These are phyloP conservation scores for Jackrogersella multiformis DNA, from an alignment of 495 filamentous ascomycete species.

Conservation along the genomic window DNA sequence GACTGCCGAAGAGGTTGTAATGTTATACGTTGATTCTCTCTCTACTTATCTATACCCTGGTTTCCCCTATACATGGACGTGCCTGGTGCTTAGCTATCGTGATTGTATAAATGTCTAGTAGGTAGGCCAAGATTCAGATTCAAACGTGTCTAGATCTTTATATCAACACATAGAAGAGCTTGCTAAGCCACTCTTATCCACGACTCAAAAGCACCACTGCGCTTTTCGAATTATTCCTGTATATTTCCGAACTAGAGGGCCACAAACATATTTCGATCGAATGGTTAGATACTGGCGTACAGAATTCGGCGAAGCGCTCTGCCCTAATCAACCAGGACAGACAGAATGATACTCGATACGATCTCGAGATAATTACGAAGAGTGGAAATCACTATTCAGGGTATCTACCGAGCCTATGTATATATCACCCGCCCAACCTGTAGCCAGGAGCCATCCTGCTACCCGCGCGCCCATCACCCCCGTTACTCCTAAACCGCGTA, in stretches of 20 bases:
- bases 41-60: neutral
- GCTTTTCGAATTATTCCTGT: too few species aligned
- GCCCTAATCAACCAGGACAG: neutral
- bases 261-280: too few species aligned
- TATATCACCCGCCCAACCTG: neutral
- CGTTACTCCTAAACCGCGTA: neutral
- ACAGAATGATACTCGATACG: neutral
- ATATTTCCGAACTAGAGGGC: too few species aligned
- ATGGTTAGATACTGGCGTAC: too few species aligned
- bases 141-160: too few species aligned
- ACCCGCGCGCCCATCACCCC: neutral
- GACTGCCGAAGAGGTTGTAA: neutral
- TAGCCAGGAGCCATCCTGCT: neutral
- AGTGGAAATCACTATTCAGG: conserved; percentile 26
- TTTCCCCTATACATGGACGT: too few species aligned
- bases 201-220: too few species aligned
- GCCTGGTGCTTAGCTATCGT: neutral
- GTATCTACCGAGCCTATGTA: conserved; percentile 24
- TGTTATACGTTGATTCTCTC: neutral
- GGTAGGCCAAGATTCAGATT: neutral
- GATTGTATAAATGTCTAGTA: neutral
- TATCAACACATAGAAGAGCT: too few species aligned
- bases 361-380: neutral
- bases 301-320: neutral
- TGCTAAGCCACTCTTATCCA: too few species aligned